phyloP scores from a whole-genome alignment of 345 rosid genomes.

The Brassica incana region DNA sequence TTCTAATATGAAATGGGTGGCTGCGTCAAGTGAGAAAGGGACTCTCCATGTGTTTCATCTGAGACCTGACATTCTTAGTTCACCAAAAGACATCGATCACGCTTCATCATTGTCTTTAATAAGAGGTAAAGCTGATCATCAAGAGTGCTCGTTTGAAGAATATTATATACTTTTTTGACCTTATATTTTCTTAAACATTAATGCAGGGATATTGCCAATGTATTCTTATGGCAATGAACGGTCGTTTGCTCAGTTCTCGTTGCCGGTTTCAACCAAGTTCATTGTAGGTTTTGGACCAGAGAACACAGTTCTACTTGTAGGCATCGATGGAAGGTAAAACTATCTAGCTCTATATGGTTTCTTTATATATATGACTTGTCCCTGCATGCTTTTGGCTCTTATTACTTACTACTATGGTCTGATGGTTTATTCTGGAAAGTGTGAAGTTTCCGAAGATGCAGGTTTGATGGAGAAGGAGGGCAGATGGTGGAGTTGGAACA shows the following conservation, averaged over 20 bases:
- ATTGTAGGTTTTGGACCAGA: slow-evolving; percentile 81
- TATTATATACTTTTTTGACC: background rate
- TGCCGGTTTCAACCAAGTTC: slow-evolving; percentile 64
- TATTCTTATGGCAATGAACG: slow-evolving; percentile 78
- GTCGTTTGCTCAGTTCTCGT: slow-evolving; percentile 84
- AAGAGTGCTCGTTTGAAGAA: slow-evolving; percentile 3
- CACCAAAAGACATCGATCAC: slow-evolving; percentile 55
- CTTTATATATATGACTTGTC: background rate
- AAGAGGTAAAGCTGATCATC: slow-evolving; percentile 51
- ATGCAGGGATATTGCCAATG: slow-evolving; percentile 70
- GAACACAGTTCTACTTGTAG: slow-evolving; percentile 58
- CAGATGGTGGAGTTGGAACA: slow-evolving; percentile 82
- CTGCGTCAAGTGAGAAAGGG: slow-evolving; percentile 79
- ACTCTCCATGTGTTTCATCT: slow-evolving; percentile 82
- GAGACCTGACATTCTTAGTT: slow-evolving; percentile 60
- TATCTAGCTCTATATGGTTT: background rate
- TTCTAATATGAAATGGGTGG: slow-evolving; percentile 69
- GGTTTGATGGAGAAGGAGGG: slow-evolving; percentile 76
- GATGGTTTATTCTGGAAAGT: slow-evolving; percentile 8
- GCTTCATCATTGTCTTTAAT: slow-evolving; percentile 67
- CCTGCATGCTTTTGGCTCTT: slow-evolving; percentile 4
- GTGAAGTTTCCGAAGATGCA: slow-evolving; percentile 78
- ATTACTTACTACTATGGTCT: background rate
- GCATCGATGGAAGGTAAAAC: slow-evolving; percentile 77
- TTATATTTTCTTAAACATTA: background rate